Conservation (phyloP, 495 filamentous ascomycete species). For the Penicillium robsamsonii region DNA sequence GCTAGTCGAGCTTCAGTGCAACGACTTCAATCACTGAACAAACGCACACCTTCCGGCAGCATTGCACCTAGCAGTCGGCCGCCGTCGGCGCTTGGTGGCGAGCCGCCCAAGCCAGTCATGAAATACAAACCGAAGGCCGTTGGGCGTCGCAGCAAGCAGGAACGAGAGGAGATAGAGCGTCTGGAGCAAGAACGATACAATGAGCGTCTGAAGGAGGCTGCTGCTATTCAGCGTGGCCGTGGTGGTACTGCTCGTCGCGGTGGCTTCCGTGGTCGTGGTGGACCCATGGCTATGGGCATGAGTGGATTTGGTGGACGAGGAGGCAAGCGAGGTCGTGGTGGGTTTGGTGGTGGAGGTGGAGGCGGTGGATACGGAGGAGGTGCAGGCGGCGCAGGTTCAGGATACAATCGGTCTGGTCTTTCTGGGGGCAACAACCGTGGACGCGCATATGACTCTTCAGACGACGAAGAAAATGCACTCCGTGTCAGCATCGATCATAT, state of each 20-base stretch:
- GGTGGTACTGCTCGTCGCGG: constrained; percentile 28
- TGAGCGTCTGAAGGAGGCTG: constrained; percentile 45
- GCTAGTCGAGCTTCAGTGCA: constrained; percentile 38
- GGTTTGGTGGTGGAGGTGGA: constrained; percentile 19
- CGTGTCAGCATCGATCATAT: constrained; percentile 52
- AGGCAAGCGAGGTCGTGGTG: constrained; percentile 24
- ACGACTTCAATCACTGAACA: constrained; percentile 46
- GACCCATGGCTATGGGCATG: constrained; percentile 28
- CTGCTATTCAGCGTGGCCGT: constrained; percentile 41
- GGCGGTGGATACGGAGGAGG: constrained; percentile 25
- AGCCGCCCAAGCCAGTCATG: constrained; percentile 38
- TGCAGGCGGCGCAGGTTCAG: constrained; percentile 25
- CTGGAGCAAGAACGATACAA: constrained; percentile 47
- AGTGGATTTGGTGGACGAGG: constrained; percentile 34
- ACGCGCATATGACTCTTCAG: constrained; percentile 36
- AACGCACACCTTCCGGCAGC: constrained; percentile 38
- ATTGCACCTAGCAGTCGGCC: constrained; percentile 31
- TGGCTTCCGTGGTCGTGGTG: constrained; percentile 35
- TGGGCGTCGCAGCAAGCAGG: constrained; percentile 50
- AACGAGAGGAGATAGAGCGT: constrained; percentile 49
- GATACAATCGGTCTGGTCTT: constrained; percentile 30
- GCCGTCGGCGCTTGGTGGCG: constrained; percentile 24
- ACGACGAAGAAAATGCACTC: constrained; percentile 41
- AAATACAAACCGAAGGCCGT: constrained; percentile 50
- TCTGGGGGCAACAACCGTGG: constrained; percentile 21